Evolutionary conservation across 2,329 filamentous ascomycete genomes (phyloP).

Genomic region (Raffaelea ambrosiae): DNA sequence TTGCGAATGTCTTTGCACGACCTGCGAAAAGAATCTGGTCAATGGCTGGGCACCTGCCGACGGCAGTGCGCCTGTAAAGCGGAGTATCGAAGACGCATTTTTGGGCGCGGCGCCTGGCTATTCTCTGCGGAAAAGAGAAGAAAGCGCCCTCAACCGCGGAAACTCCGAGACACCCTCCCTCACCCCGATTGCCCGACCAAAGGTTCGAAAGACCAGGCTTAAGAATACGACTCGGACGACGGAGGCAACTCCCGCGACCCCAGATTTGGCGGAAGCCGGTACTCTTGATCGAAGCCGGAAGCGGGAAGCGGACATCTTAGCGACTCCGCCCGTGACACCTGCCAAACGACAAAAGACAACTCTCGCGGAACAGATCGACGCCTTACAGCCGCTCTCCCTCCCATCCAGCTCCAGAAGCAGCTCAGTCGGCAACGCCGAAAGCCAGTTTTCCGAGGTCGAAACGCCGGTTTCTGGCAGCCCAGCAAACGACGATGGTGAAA

Average conservation of each 20-base stretch:
- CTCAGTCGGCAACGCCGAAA: slow-evolving; percentile 19
- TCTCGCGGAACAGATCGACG: slow-evolving; percentile 13
- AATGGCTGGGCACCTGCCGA: slow-evolving; percentile 73
- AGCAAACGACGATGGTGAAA: not conserved
- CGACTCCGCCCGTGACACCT: slow-evolving; percentile 47
- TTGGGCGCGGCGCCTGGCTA: slow-evolving; percentile 34
- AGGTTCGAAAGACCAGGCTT: slow-evolving; percentile 32
- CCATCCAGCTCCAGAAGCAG: slow-evolving; percentile 26
- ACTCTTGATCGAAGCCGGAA: slow-evolving; percentile 19
- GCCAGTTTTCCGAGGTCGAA: not conserved
- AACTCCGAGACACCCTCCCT: slow-evolving; percentile 50
- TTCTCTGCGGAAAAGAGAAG: slow-evolving; percentile 46
- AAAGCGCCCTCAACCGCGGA: slow-evolving; percentile 31
- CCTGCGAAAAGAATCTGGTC: slow-evolving; percentile 64
- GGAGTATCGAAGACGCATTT: slow-evolving; percentile 45
- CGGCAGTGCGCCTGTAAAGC: slow-evolving; percentile 36
- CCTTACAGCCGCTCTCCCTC: slow-evolving; percentile 19
- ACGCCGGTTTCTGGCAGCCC: not conserved
- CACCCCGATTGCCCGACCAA: slow-evolving; percentile 46
- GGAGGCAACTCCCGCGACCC: not conserved
- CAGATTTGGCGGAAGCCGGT: not conserved
- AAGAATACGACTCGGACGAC: slow-evolving; percentile 2
- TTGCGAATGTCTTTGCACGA: slow-evolving; percentile 85
- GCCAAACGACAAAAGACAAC: slow-evolving; percentile 38
- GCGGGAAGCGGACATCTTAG: slow-evolving; percentile 32